Evolutionary conservation across 495 filamentous ascomycete genomes (phyloP).

Genomic region (Tuber borchii): DNA sequence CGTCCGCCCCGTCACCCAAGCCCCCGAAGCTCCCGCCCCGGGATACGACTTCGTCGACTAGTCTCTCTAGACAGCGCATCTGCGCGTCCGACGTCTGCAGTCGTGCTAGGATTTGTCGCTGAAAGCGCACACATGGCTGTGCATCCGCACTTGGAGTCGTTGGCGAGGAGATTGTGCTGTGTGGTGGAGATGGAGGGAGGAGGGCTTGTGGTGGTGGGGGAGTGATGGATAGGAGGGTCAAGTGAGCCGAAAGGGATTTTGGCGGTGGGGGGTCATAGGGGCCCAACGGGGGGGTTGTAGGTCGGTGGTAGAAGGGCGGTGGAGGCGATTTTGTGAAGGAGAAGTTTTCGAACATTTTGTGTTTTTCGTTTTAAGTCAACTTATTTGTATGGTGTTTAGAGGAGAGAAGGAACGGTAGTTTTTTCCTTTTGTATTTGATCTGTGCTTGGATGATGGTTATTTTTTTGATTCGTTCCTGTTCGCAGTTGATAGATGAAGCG

Average conservation of each 20-base stretch:
- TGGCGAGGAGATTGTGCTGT: neutral
- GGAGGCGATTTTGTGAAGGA: constrained; percentile 21
- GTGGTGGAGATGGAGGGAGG: neutral
- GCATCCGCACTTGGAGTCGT: neutral
- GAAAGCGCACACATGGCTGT: constrained; percentile 30
- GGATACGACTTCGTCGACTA: constrained; percentile 30
- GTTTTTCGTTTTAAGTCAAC: neutral
- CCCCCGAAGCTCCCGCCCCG: constrained; percentile 22
- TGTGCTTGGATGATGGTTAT: neutral
- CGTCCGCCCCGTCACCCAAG: neutral
- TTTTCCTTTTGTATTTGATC: constrained; percentile 1
- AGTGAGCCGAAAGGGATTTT: neutral
- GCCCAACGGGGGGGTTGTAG: constrained; percentile 14
- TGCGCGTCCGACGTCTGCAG: constrained; percentile 35
- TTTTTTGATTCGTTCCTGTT: constrained; percentile 6
- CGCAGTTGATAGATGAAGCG: neutral
- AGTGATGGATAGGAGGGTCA: neutral
- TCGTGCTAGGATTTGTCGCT: constrained; percentile 34
- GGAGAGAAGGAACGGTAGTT: neutral
- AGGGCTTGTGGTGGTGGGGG: neutral
- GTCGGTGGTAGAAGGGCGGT: constrained; percentile 22
- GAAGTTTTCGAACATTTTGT: constrained; percentile 32
- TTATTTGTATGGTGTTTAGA: constrained; percentile 5
- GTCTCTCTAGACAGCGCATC: constrained; percentile 26
- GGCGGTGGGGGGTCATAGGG: neutral